Conservation (phyloP, 768 basidiomycete genomes). For the Xerocomellus dryophilus region DNA sequence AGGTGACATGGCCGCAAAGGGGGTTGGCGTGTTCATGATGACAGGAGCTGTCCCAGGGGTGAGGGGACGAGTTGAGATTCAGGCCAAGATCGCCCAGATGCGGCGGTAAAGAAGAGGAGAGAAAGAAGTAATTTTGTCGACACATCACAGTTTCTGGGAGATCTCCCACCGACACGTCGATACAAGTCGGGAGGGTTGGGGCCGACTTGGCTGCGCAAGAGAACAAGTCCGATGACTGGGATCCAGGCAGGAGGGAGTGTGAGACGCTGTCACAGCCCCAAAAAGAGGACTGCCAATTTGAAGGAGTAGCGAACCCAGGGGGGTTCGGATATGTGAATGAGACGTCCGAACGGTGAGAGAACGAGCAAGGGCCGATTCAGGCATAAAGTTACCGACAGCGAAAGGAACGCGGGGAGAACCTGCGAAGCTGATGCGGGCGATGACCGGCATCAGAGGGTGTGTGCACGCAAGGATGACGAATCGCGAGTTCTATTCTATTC, state of each 20-base stretch:
- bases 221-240: constrained; percentile 6
- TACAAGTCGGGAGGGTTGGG: background rate
- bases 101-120: constrained; percentile 8
- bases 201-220: constrained; percentile 22
- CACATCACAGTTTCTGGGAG: constrained; percentile 17
- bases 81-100: constrained; percentile 15
- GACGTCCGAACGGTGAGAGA: constrained; percentile 5
- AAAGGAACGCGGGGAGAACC: constrained; percentile 26
- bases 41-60: constrained; percentile 28
- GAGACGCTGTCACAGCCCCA: constrained; percentile 12
- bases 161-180: constrained; percentile 19
- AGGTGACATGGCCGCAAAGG: constrained; percentile 15
- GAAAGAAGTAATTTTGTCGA: constrained; percentile 10
- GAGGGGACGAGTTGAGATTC: constrained; percentile 14
- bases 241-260: constrained; percentile 15
- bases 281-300: background rate
- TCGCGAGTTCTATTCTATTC: constrained; percentile 11
- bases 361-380: constrained; percentile 12
- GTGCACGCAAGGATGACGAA: constrained; percentile 11
- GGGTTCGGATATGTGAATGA: background rate
- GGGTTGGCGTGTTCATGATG: constrained; percentile 8
- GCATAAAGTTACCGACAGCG: constrained; percentile 29
- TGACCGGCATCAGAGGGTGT: constrained; percentile 19
- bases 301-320: no score
- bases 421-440: constrained; percentile 23